A percentile compares a stretch with the other conserved stretches of the same genome.
Conservation (phyloP, 805 yeast genomes). For the Blastobotrys parvus region DNA sequence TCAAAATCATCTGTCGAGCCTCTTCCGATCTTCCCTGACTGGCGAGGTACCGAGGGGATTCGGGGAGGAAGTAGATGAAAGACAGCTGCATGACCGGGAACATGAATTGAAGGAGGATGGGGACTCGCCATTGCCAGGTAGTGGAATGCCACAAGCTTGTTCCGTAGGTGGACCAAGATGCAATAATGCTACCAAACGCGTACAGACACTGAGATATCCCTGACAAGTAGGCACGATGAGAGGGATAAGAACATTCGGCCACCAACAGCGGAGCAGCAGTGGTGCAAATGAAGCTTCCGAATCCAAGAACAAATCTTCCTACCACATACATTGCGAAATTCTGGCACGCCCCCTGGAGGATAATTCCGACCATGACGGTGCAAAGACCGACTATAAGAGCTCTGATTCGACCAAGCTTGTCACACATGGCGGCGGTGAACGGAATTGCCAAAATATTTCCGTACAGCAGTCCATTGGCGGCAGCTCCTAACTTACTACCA, state of each 20-base stretch:
- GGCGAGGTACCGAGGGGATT: slow-evolving; percentile 8
- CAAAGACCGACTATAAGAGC: slow-evolving; percentile 45
- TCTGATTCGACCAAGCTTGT: slow-evolving; percentile 53
- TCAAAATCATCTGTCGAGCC: slow-evolving; percentile 3
- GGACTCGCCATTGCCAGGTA: slow-evolving; percentile 52
- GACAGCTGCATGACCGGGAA: slow-evolving; percentile 43
- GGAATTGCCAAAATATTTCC: slow-evolving; percentile 70
- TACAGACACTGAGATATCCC: slow-evolving; percentile 44
- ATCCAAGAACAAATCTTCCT: slow-evolving; percentile 44
- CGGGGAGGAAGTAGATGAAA: slow-evolving; percentile 4
- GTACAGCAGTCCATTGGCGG: slow-evolving; percentile 23
- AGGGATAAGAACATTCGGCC: slow-evolving; percentile 63
- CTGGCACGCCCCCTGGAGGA: slow-evolving; percentile 56
- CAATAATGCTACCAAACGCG: slow-evolving; percentile 45
- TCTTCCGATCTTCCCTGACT: slow-evolving; percentile 2
- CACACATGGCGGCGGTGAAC: slow-evolving; percentile 52
- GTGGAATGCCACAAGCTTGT: slow-evolving; percentile 34
- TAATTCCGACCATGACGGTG: slow-evolving; percentile 57
- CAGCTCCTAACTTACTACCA: slow-evolving; percentile 12
- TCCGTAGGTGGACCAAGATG: slow-evolving; percentile 46
- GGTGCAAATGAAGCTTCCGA: slow-evolving; percentile 21
- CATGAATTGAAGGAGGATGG: slow-evolving; percentile 58
- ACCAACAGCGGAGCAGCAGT: slow-evolving; percentile 54
- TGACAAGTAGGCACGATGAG: slow-evolving; percentile 41
- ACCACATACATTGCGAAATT: slow-evolving; percentile 57